Conservation (phyloP, 768 basidiomycete species). For the Russula brevipes region DNA sequence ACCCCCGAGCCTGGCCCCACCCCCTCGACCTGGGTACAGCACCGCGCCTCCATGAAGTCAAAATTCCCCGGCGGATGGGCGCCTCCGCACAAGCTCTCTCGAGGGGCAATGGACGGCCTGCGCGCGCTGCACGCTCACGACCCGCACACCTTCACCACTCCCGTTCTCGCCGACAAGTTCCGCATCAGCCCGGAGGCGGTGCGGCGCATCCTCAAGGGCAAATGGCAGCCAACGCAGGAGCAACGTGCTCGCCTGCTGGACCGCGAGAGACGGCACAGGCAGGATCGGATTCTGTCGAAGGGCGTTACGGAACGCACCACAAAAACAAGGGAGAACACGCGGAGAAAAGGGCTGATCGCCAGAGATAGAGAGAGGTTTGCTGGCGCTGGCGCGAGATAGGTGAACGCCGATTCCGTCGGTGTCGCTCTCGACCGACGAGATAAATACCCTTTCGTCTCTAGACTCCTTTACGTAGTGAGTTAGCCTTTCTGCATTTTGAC, state of each 20-base stretch:
- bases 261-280: constrained; percentile 29
- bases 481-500: neutral
- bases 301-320: neutral
- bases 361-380: neutral
- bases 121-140: constrained; percentile 41
- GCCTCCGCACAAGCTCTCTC: constrained; percentile 48
- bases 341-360: neutral
- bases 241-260: constrained; percentile 30
- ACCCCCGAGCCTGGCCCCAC: constrained; percentile 24
- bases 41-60: constrained; percentile 33
- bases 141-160: constrained; percentile 39
- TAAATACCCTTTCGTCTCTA: neutral
- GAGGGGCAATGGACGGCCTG: constrained; percentile 49
- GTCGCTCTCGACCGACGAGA: neutral
- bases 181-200: constrained; percentile 49
- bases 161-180: constrained; percentile 43
- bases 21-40: constrained; percentile 28
- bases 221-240: constrained; percentile 38
- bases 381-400: neutral
- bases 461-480: neutral
- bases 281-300: constrained; percentile 24
- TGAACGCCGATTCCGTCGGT: neutral
- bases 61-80: constrained; percentile 42
- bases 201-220: constrained; percentile 43
- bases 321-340: neutral